phyloP scores from a whole-genome alignment of 1,284 basidiomycete species.

The Coniferiporia weirii region DNA sequence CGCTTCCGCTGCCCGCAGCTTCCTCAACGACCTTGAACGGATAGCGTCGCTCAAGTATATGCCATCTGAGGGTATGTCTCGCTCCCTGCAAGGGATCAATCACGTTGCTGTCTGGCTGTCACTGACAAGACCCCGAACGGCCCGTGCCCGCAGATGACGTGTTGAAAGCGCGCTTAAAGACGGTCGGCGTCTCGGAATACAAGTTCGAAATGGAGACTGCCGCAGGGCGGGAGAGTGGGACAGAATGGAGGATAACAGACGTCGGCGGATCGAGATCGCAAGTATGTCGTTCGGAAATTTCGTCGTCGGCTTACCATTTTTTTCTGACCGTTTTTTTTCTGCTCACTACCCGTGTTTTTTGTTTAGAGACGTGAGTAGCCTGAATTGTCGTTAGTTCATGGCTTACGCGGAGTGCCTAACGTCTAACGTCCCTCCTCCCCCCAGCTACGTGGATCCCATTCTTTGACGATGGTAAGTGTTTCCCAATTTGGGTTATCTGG shows the following conservation, averaged over 20 bases:
- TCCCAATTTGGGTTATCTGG: not conserved
- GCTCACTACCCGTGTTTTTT: too few relatives aligned
- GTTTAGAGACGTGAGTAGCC: conserved; percentile 18
- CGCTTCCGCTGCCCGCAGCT: conserved; percentile 16
- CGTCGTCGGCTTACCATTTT: not conserved
- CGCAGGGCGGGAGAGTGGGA: conserved; percentile 21
- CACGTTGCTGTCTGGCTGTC: too few relatives aligned
- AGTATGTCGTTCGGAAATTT: conserved; percentile 10
- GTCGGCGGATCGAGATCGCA: conserved; percentile 24
- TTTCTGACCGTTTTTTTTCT: too few relatives aligned
- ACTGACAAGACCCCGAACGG: too few relatives aligned
- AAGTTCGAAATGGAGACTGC: conserved; percentile 23
- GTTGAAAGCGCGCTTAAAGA: conserved; percentile 24
- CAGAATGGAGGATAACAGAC: conserved; percentile 24
- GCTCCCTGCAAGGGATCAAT: too few relatives aligned
- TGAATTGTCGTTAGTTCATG: not conserved
- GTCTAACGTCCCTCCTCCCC: not conserved
- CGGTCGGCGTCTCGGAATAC: conserved; percentile 24
- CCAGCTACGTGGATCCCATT: conserved; percentile 24
- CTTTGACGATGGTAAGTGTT: conserved; percentile 22
- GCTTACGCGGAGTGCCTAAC: not conserved
- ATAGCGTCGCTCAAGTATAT: conserved; percentile 20
- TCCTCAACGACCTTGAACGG: conserved; percentile 22
- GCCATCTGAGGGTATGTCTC: conserved; percentile 19
- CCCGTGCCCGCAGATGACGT: conserved; percentile 20